phyloP scores from a whole-genome alignment of 805 yeast species.

The Phaffomyces thermotolerans region DNA sequence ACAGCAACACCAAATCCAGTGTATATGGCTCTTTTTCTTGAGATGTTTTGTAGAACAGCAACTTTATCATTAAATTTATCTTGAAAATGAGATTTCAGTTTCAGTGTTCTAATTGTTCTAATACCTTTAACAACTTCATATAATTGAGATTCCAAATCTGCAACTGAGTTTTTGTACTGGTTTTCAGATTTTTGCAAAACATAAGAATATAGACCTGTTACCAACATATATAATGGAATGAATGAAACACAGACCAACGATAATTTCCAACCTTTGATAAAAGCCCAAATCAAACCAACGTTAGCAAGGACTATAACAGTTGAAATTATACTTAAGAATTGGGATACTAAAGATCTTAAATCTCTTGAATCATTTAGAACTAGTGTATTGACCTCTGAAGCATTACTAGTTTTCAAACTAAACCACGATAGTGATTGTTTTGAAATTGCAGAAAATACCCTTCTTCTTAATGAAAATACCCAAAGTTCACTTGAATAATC shows the following conservation, averaged over 20 bases:
- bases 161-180: slow-evolving; percentile 48
- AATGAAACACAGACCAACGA: slow-evolving; percentile 76
- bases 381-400: slow-evolving; percentile 55
- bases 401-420: slow-evolving; percentile 28
- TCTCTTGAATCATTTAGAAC: slow-evolving; percentile 80
- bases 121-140: slow-evolving; percentile 52
- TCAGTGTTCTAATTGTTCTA: slow-evolving; percentile 54
- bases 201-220: slow-evolving; percentile 46
- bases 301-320: slow-evolving; percentile 47
- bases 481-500: slow-evolving; percentile 61
- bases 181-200: slow-evolving; percentile 51
- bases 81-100: slow-evolving; percentile 43
- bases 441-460: slow-evolving; percentile 41
- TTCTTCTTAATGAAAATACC: slow-evolving; percentile 46
- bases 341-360: slow-evolving; percentile 55
- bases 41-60: slow-evolving; percentile 29
- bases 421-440: slow-evolving; percentile 51
- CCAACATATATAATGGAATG: slow-evolving; percentile 51
- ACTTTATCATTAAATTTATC: slow-evolving; percentile 29
- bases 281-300: slow-evolving; percentile 71
- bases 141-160: slow-evolving; percentile 42
- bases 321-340: slow-evolving; percentile 47
- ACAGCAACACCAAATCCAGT: slow-evolving; percentile 65
- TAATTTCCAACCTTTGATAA: slow-evolving; percentile 77
- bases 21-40: slow-evolving; percentile 44